Evolutionary conservation across 148 eudicot genomes (phyloP), one percentile per base, ranked within the genome.

Genomic region (Agrostemma githago): DNA sequence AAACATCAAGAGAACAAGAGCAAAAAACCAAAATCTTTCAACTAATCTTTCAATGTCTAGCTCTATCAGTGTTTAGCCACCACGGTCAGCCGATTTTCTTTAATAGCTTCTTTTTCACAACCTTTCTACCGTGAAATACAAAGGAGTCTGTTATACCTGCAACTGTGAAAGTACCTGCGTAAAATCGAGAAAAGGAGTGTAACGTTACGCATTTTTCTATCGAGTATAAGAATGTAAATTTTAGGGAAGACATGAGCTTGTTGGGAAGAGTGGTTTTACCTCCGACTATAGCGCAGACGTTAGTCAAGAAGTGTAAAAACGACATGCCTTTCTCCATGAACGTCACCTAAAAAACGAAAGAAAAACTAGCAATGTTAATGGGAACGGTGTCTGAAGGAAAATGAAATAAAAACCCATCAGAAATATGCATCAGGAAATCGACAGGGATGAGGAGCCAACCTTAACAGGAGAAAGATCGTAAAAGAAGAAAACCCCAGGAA

Each of bases 391-490:
- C 34, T 11, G 11, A 26, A 62, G 37, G 66, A 62, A 62, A 21
- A 5, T 26, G 34, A 62, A 62, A 34, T 21, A 62, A 21, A 62
- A 21, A 40, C 14, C 70, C 19, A 3, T 66, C 5, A 66, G 14
- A 66, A 66, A 40, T 40, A 40, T 3, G 56, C 59, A 54, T 39
- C 37, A 26, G 34, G 34, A 1, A 26, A 26, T 26, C 34, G 34
- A 26, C 34, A 26, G 34, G 34, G 65, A 42, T 11, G 39, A 68
- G 12, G 61, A 73, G 16, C 79, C 16, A 66, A 90, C 98, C 98
- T 90, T 89, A 57, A 93, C 86, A 51, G 98, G 94, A 76, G 98
- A 93, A 75, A 93, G 87, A 79, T 90, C 96, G 66, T 90, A 93
- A 81, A 84, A 89, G 89, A 93, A 93, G 89, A 89, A 90, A 69